A percentile compares a stretch with the other conserved stretches of the same genome.
These are phyloP conservation scores for Atractiella rhizophila DNA, from an alignment of 768 basidiomycete genomes.

Conservation along the genomic window DNA sequence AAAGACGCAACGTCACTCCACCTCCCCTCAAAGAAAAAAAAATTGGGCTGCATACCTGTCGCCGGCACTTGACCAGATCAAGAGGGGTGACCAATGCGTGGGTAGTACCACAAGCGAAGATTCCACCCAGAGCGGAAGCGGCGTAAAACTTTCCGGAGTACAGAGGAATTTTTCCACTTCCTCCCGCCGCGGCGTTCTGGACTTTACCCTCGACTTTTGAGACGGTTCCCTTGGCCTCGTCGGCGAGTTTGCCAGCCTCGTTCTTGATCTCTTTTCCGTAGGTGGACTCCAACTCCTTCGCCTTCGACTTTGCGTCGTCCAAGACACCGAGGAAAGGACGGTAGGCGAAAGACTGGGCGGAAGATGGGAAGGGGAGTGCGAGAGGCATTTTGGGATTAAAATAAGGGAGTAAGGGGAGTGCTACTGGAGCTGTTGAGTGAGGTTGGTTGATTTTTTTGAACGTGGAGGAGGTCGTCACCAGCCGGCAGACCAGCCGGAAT, in stretches of 20 bases:
- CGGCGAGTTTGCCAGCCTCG: slow-evolving; percentile 3
- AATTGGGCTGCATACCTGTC: slow-evolving; percentile 8
- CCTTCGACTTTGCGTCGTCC: slow-evolving; percentile 8
- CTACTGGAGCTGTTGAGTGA: too few species aligned
- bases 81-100: slow-evolving; percentile 29
- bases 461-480: too few species aligned
- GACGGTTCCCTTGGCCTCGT: slow-evolving; percentile 5
- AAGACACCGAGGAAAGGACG: background rate
- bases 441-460: too few species aligned
- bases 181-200: too few species aligned
- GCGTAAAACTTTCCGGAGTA: slow-evolving; percentile 21
- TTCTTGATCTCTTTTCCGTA: slow-evolving; percentile 6
- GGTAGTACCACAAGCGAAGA: slow-evolving; percentile 61
- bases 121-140: slow-evolving; percentile 71
- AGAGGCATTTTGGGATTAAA: too few species aligned
- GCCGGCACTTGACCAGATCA: slow-evolving; percentile 18
- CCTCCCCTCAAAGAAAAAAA: too few species aligned
- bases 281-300: slow-evolving; percentile 4
- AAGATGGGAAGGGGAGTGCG: background rate
- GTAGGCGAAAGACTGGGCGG: background rate
- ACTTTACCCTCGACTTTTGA: background rate
- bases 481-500: too few species aligned
- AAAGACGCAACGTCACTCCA: too few species aligned
- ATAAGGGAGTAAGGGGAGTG: too few species aligned
- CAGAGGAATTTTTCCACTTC: slow-evolving; percentile 13